These are phyloP conservation scores for Paramecium primaurelia DNA, from an alignment of 73 alveolate genomes.

Conservation along the genomic window DNA sequence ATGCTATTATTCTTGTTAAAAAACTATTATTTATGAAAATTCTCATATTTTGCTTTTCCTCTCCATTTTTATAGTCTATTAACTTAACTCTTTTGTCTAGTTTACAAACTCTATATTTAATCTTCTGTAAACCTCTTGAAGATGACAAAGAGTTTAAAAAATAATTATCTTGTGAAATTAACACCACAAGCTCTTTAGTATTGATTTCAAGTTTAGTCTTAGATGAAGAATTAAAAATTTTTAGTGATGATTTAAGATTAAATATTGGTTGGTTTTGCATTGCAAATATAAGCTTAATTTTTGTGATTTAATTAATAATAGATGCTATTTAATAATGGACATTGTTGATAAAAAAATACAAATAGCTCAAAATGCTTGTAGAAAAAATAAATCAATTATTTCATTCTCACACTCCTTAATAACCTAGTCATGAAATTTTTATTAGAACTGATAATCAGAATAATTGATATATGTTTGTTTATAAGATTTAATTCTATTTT, in stretches of 20 bases:
- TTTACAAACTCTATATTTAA: not conserved
- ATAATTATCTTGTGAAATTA: conserved; percentile 3
- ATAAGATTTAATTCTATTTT: no score
- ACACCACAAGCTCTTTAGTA: not conserved
- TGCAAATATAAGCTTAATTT: not conserved
- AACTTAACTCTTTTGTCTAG: not conserved
- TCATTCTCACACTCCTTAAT: not conserved
- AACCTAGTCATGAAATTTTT: not conserved
- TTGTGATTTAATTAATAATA: not conserved
- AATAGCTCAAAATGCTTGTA: not conserved
- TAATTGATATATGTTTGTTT: not conserved
- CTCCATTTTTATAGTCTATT: not conserved
- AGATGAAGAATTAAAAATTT: not conserved
- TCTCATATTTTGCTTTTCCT: not conserved
- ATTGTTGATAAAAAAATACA: not conserved
- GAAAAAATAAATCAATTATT: not conserved
- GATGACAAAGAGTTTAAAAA: not conserved
- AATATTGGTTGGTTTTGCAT: conserved; percentile 11
- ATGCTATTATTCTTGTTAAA: not conserved
- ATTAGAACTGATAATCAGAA: not conserved
- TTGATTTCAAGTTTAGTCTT: not conserved
- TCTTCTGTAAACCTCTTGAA: not conserved
- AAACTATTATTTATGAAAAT: not conserved
- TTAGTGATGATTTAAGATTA: not conserved
- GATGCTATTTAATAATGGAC: conserved; percentile 1